Percentiles rank a stretch among this genome's conserved stretches.
phyloP scores from a whole-genome alignment of 371 early-diverging fungal species.

The Rhizopus microsporus region DNA sequence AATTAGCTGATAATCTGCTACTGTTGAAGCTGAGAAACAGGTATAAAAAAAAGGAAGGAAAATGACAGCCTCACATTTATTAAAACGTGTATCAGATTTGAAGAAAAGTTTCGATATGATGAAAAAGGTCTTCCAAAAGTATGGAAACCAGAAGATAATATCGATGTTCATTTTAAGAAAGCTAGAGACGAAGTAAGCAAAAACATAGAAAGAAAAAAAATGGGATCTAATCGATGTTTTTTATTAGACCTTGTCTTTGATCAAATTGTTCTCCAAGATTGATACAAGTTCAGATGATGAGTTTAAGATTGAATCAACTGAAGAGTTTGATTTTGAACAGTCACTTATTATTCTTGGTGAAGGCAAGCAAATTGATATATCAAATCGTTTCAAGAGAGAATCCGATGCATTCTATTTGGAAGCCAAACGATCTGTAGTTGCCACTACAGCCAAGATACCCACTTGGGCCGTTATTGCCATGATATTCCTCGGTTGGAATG shows the following conservation, averaged over 20 bases:
- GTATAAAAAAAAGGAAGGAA: background rate
- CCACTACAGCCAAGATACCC: conserved; percentile 86
- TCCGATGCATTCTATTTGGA: conserved; percentile 91
- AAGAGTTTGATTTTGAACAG: conserved; percentile 64
- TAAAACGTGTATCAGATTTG: conserved; percentile 56
- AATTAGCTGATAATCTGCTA: conserved; percentile 78
- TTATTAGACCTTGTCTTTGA: conserved; percentile 55
- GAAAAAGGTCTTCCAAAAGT: conserved; percentile 90
- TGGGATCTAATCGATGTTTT: background rate
- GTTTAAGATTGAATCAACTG: conserved; percentile 43
- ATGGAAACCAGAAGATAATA: conserved; percentile 94
- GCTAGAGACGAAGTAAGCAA: conserved; percentile 66
- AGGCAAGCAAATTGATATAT: conserved; percentile 73
- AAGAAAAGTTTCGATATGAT: conserved; percentile 93
- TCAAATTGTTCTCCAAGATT: conserved; percentile 67
- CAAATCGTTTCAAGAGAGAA: conserved; percentile 84
- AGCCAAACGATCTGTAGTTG: conserved; percentile 92
- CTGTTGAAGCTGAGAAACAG: conserved; percentile 61
- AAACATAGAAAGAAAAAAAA: background rate
- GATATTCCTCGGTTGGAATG: conserved; percentile 91
- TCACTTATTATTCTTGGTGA: conserved; percentile 67
- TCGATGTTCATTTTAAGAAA: conserved; percentile 79
- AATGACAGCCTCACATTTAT: background rate
- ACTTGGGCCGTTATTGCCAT: conserved; percentile 82
- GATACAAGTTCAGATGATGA: conserved; percentile 45